phyloP scores from a whole-genome alignment of 2,329 filamentous ascomycete species.

The Exophiala sp. region DNA sequence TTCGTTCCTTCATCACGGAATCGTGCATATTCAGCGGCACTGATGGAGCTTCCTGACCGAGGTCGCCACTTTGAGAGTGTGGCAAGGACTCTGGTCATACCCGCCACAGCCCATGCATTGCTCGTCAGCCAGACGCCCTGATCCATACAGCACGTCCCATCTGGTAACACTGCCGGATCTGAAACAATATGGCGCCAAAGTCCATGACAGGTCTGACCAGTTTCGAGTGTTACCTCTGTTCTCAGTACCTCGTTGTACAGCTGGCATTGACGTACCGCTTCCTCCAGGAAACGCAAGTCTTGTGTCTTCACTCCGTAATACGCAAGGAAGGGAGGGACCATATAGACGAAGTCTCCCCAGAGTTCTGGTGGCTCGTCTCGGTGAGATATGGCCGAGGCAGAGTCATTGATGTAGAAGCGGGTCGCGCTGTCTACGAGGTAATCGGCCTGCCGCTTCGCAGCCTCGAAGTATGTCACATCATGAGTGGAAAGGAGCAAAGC shows the following conservation, averaged over 20 bases:
- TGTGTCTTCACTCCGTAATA: conserved; percentile 43
- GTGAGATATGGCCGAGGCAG: conserved; percentile 44
- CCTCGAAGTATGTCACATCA: conserved; percentile 34
- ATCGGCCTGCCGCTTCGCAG: conserved; percentile 41
- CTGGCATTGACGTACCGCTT: conserved; percentile 40
- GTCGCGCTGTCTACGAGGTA: conserved; percentile 41
- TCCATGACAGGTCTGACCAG: conserved; percentile 23
- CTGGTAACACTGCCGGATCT: conserved; percentile 35
- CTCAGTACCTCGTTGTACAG: conserved; percentile 43
- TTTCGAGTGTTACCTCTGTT: conserved; percentile 22
- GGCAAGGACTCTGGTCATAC: conserved; percentile 46
- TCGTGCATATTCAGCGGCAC: neutral
- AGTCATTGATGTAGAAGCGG: conserved; percentile 40
- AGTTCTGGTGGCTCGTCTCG: conserved; percentile 42
- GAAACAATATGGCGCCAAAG: conserved; percentile 48
- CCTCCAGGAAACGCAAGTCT: conserved; percentile 35
- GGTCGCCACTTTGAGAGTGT: conserved; percentile 30
- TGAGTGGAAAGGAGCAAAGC: conserved; percentile 43
- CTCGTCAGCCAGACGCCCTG: conserved; percentile 30
- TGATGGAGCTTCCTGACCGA: conserved; percentile 31
- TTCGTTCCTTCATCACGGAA: conserved; percentile 27
- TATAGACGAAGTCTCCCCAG: conserved; percentile 51
- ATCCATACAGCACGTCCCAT: conserved; percentile 43
- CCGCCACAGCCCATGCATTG: conserved; percentile 49
- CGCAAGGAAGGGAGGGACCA: conserved; percentile 50